These are phyloP conservation scores for Lasiosphaeris hirsuta DNA, from an alignment of 495 filamentous ascomycete genomes.

Conservation along the genomic window DNA sequence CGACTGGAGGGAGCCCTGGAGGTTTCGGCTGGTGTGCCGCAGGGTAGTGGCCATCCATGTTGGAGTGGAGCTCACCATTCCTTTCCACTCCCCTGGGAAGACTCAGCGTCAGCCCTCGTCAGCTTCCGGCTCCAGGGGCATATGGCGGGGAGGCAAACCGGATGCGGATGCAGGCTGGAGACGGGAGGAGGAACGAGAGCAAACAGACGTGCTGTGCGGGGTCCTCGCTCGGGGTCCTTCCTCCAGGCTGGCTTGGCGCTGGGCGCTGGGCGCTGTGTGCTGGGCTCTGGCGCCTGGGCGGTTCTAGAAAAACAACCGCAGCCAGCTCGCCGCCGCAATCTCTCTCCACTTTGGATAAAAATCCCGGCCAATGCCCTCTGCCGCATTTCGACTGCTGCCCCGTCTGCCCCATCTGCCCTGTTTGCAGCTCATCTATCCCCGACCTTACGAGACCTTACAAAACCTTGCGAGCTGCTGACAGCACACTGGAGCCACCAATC, in stretches of 20 bases:
- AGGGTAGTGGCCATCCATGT: too few species aligned
- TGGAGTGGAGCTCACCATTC: too few species aligned
- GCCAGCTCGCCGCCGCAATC: conserved; percentile 16
- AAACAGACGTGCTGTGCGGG: neutral
- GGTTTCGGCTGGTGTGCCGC: too few species aligned
- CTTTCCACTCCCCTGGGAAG: too few species aligned
- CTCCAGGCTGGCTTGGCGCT: neutral
- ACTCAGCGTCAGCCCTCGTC: too few species aligned
- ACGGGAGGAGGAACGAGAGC: conserved; percentile 10
- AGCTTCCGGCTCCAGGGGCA: too few species aligned
- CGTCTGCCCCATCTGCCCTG: conserved; percentile 12
- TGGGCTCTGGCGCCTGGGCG: conserved; percentile 13
- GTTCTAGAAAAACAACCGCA: conserved; percentile 26
- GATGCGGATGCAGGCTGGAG: neutral
- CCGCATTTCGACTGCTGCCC: conserved; percentile 12
- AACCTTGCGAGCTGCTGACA: conserved; percentile 2
- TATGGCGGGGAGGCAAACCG: too few species aligned
- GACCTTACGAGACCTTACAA: conserved; percentile 10
- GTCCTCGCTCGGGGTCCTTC: conserved; percentile 13
- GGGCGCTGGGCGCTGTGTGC: too few species aligned
- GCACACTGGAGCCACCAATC: conserved; percentile 20
- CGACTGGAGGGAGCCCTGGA: too few species aligned
- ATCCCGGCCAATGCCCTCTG: conserved; percentile 13
- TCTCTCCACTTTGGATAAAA: conserved; percentile 37
- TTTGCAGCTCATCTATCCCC: conserved; percentile 26